Evolutionary conservation across 2,329 filamentous ascomycete genomes (phyloP).

Genomic region (Hymenoscyphus albidus): DNA sequence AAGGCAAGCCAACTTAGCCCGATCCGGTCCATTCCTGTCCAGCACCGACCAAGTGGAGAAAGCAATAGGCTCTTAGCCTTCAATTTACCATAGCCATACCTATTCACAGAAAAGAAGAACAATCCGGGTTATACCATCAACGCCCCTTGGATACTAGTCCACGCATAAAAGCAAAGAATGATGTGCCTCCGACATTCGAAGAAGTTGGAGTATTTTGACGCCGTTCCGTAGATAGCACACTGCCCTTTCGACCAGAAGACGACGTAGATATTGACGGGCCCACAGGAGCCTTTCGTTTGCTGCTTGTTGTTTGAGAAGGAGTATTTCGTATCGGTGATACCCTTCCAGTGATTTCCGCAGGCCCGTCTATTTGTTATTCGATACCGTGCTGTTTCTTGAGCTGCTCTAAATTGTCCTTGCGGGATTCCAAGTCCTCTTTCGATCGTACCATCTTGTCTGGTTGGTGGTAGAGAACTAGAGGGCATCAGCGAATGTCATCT

Average conservation of each 20-base stretch:
- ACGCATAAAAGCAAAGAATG: slow-evolving; percentile 32
- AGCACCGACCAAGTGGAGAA: slow-evolving; percentile 1
- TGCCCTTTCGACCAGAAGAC: slow-evolving; percentile 32
- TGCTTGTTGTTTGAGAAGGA: slow-evolving; percentile 17
- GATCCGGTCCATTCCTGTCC: slow-evolving; percentile 3
- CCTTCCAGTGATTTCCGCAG: slow-evolving; percentile 43
- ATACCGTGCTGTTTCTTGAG: slow-evolving; percentile 97
- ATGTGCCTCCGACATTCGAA: slow-evolving; percentile 18
- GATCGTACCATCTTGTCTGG: slow-evolving; percentile 77
- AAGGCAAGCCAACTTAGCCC: slow-evolving; percentile 7
- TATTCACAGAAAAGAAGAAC: background rate
- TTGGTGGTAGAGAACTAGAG: slow-evolving; percentile 67
- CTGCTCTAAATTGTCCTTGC: slow-evolving; percentile 95
- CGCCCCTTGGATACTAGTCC: slow-evolving; percentile 28
- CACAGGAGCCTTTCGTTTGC: slow-evolving; percentile 19
- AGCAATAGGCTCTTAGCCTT: slow-evolving; percentile 1
- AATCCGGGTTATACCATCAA: slow-evolving; percentile 19
- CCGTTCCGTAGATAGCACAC: slow-evolving; percentile 19
- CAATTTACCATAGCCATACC: background rate
- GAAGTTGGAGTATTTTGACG: slow-evolving; percentile 22
- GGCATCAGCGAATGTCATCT: slow-evolving; percentile 16
- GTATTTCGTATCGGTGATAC: slow-evolving; percentile 21
- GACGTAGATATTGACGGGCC: slow-evolving; percentile 39
- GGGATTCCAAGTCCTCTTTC: slow-evolving; percentile 89
- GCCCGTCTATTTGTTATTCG: slow-evolving; percentile 85